phyloP scores from a whole-genome alignment of 306 rosid species.

The Cucurbita argyrosperma region DNA sequence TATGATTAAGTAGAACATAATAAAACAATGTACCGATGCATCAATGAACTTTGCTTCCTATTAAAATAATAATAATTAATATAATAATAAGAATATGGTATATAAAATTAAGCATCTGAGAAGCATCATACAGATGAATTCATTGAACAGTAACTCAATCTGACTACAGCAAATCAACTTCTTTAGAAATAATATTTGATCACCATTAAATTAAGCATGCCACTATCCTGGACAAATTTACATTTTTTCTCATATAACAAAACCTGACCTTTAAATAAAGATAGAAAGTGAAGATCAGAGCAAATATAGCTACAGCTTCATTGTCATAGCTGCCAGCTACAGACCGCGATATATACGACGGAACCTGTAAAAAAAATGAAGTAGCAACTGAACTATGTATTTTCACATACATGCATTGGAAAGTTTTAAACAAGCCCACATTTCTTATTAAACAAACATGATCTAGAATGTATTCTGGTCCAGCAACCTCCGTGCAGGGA shows the following conservation, averaged over 20 bases:
- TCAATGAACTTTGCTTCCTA: not conserved
- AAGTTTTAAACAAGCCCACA: conserved; percentile 1
- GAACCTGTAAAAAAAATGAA: conserved; percentile 44
- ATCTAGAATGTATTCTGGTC: not conserved
- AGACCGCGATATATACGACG: conserved; percentile 94
- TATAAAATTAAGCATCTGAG: not conserved
- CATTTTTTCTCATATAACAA: not conserved
- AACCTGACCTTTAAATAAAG: conserved; percentile 84
- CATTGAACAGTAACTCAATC: not conserved
- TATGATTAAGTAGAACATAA: not conserved
- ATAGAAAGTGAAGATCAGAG: conserved; percentile 88
- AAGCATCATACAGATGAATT: not conserved
- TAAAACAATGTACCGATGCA: conserved; percentile 6
- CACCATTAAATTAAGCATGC: conserved; percentile 2
- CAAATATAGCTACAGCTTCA: conserved; percentile 99
- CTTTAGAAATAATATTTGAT: conserved; percentile 24
- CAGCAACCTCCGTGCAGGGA: not conserved
- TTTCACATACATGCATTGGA: not conserved
- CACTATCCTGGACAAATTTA: not conserved
- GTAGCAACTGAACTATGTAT: not conserved
- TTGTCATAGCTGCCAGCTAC: conserved; percentile 99
- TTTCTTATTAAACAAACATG: not conserved
- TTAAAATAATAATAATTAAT: not conserved
- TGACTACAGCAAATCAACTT: not conserved
- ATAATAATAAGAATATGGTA: not conserved